Base-by-base conservation (phyloP, 345 rosid genomes). In the Eucalyptus pauciflora region DNA sequence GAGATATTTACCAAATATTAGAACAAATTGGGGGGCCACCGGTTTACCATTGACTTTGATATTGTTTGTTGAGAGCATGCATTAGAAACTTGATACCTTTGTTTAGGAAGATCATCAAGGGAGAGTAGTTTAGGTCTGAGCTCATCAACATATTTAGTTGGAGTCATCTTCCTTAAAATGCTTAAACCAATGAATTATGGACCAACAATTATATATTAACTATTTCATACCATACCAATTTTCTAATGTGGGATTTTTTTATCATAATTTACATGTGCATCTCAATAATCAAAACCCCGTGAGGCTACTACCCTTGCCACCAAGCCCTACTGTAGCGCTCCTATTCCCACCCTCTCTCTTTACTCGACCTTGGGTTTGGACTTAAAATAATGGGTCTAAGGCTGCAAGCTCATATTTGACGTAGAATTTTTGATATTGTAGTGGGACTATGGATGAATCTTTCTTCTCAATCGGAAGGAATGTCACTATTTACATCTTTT, bases 41-140 rank as follows among this genome's bases (percentile, higher is more conserved):
- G 5, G 10, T 71, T 67, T 64, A n/a, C 0, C 33, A 64, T 14
- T 4, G 10, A 6, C 10, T 64, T 8, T n/a, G 41, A 67, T 31
- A 31, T 67, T 52, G 58, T 52, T 52, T 52, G 7, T 37, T 71
- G 25, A 22, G 81, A 71, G 81, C 4, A 6, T 6, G 45, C 13
- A 33, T 9, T 11, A 18, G 25, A 71, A 37, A 43, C 4, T 18
- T 6, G 10, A 37, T 37, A 18, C 13, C 0, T 33, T 71, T 20
- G 3, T 27, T 4, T 9, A 17, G 7, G 6, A 24, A 71, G 27
- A 33, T 71, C 4, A 11, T 24, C 25, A 5, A 71, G 11, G 79
- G 43, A 3, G 43, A 5, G 71, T 62, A 3, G 5, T 8, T 3
- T 1, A 18, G 7, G 13, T 37, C 4, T 1, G 0, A 37, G 4